Evolutionary conservation across 1,139 yeast genomes (phyloP), one percentile per base, ranked within the genome.

Genomic region (Blastobotrys arbuscula): DNA sequence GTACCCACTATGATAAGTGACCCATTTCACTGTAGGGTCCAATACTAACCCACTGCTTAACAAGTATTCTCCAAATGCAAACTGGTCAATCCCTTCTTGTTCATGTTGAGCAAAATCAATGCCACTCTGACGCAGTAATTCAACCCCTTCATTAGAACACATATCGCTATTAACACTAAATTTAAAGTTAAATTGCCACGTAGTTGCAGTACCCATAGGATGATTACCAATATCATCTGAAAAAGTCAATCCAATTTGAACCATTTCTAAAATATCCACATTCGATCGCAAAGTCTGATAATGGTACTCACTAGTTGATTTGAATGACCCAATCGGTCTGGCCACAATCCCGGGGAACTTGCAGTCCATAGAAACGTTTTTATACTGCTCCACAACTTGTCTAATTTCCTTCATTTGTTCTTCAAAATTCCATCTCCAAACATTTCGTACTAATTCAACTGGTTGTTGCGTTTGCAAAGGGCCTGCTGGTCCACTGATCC

Each of bases 341-440:
- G 96, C 96, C 23, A 92, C 86, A 31, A 94, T 87, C 0, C 98
- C 98, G 0, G 97, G 97, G 63, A 92, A 89, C 66, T 92, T 97
- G 51, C 95, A 90, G 59, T 90, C 82, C 49, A 71, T 61, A 2
- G 96, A 81, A 19, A 89, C 78, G 60, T 78, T 78, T 48, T 84
- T 80, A 60, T 83, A 84, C 53, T 80, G 78, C 52, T 79, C 84
- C 39, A 85, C 76, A 48, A 88, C 75, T 50, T 80, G 78, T 54
- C 96, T 77, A 53, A 90, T 78, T 15, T 79, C 69, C 49, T 79
- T 79, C 73, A 92, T 84, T 63, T 90, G 97, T 53, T 79, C 79
- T 59, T 87, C 89, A 57, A 92, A 72, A 64, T 90, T 92, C 61
- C 82, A 81, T 45, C 75, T 77, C 97, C 97, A 92, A 15, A 92